Evolutionary conservation across 768 basidiomycete species (phyloP).

Genomic region (Pholiota molesta): DNA sequence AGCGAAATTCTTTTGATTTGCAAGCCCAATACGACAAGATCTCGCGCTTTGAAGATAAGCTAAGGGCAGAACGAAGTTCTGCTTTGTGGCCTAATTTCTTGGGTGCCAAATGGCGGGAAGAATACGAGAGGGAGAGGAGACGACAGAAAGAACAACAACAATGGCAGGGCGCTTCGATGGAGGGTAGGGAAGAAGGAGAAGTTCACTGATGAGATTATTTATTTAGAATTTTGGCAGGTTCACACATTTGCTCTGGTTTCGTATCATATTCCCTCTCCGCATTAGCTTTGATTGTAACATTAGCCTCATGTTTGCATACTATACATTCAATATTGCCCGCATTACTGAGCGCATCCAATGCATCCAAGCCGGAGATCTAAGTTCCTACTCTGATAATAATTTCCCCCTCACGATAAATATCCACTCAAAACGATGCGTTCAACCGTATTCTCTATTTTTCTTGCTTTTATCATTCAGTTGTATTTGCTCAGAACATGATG

Average conservation of each 20-base stretch:
- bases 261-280: neutral
- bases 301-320: neutral
- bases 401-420: too few species aligned
- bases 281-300: neutral
- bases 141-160: conserved; percentile 35
- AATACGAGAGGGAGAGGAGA: conserved; percentile 46
- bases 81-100: conserved; percentile 65
- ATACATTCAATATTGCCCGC: too few species aligned
- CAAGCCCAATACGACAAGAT: conserved; percentile 67
- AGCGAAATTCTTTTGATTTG: conserved; percentile 57
- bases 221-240: neutral
- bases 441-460: too few species aligned
- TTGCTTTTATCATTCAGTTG: too few species aligned
- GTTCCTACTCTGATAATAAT: too few species aligned
- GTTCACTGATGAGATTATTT: conserved; percentile 21
- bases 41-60: conserved; percentile 59
- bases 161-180: conserved; percentile 26
- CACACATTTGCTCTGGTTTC: neutral
- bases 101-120: conserved; percentile 59
- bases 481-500: too few species aligned
- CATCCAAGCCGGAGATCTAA: too few species aligned
- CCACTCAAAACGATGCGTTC: too few species aligned
- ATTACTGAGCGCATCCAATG: too few species aligned
- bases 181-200: conserved; percentile 44
- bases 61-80: conserved; percentile 51